Evolutionary conservation across 169 alveolate genomes (phyloP).

Genomic region (Perkinsus chesapeaki): DNA sequence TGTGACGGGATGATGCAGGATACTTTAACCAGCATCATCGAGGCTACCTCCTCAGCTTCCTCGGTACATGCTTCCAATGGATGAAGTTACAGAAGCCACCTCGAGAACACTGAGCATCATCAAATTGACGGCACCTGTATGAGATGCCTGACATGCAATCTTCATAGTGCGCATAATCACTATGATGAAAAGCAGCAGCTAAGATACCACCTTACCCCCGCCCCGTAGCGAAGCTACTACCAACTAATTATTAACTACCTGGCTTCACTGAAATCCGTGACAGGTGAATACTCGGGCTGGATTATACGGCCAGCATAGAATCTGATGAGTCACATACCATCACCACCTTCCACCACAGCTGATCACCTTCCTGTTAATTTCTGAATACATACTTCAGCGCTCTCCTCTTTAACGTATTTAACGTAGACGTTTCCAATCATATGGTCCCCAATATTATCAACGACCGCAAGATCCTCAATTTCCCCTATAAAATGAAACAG

Average conservation of each 20-base stretch:
- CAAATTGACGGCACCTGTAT: conserved; percentile 88
- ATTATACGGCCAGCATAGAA: conserved; percentile 64
- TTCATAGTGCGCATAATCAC: background rate
- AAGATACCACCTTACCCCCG: background rate
- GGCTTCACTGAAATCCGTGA: conserved; percentile 98
- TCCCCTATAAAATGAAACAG: conserved; percentile 52
- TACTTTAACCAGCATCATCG: background rate
- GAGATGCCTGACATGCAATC: background rate
- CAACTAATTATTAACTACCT: conserved; percentile 15
- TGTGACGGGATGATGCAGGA: background rate
- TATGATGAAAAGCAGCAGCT: background rate
- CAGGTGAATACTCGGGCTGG: conserved; percentile 96
- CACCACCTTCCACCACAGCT: conserved; percentile 19
- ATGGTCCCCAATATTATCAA: conserved; percentile 98
- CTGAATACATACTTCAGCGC: conserved; percentile 87
- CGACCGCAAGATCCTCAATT: conserved; percentile 92
- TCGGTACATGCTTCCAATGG: conserved; percentile 96
- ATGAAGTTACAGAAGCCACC: conserved; percentile 95
- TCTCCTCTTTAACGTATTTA: conserved; percentile 88
- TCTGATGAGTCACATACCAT: background rate
- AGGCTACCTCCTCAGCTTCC: conserved; percentile 78
- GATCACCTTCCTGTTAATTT: conserved; percentile 89
- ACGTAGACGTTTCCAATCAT: conserved; percentile 96
- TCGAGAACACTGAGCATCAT: conserved; percentile 95
- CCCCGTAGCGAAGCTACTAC: background rate